A percentile compares a stretch with the other conserved stretches of the same genome.
Evolutionary conservation across 192 early-diverging fungal genomes (phyloP).

Genomic region (Coemansia sp.): DNA sequence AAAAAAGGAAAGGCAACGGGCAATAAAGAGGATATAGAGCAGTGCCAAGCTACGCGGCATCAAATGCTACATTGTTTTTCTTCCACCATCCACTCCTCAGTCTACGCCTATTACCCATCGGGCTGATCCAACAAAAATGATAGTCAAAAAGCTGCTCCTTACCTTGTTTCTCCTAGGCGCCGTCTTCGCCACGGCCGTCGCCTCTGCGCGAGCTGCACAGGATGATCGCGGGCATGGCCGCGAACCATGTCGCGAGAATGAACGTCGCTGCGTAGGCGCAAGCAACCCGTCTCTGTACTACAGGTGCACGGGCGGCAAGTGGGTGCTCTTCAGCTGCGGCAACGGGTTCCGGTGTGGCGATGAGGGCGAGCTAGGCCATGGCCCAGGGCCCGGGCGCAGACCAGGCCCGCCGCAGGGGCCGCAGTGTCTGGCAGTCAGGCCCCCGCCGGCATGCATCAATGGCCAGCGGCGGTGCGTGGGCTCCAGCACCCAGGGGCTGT

Average conservation of each 20-base stretch:
- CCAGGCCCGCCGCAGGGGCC: constrained; percentile 2
- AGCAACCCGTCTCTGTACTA: constrained; percentile 33
- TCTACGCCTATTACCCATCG: too few relatives aligned
- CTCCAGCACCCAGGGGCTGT: constrained; percentile 20
- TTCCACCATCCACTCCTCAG: too few relatives aligned
- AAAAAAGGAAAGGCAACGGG: too few relatives aligned
- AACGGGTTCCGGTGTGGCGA: constrained; percentile 29
- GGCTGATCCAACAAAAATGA: background rate
- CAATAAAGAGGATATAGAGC: too few relatives aligned
- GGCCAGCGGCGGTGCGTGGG: constrained; percentile 40
- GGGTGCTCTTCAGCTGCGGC: constrained; percentile 43
- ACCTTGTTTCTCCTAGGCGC: background rate
- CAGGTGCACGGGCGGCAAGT: constrained; percentile 24
- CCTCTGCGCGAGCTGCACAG: background rate
- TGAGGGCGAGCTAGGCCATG: constrained; percentile 3
- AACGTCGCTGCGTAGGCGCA: constrained; percentile 31
- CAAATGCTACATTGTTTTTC: too few relatives aligned
- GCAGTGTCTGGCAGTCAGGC: constrained; percentile 15
- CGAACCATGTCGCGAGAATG: constrained; percentile 19
- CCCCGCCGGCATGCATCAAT: constrained; percentile 23
- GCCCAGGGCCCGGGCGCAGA: background rate
- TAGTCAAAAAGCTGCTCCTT: background rate
- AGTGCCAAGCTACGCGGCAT: too few relatives aligned
- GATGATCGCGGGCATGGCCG: background rate
- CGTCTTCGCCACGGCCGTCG: background rate